Evolutionary conservation across 2,329 filamentous ascomycete genomes (phyloP).

Genomic region (Penicillium sclerotiorum): DNA sequence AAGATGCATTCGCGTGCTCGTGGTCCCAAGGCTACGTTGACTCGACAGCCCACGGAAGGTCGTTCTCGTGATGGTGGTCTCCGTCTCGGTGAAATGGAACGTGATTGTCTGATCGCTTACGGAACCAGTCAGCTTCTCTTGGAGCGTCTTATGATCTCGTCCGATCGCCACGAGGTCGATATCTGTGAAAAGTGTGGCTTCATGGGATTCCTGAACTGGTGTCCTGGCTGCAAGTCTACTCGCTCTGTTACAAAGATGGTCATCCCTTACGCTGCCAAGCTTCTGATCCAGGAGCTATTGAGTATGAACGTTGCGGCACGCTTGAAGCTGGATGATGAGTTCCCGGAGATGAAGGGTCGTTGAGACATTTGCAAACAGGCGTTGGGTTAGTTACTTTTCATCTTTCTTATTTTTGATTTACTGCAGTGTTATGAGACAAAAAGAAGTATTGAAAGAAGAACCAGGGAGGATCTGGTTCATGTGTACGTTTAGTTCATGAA

Average conservation of each 20-base stretch:
- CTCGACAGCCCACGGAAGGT: conserved; percentile 94
- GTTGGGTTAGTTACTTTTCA: neutral
- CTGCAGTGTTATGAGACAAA: conserved; percentile 13
- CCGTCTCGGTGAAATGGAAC: conserved; percentile 96
- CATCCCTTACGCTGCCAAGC: conserved; percentile 95
- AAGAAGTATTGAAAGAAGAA: conserved; percentile 16
- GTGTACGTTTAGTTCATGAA: conserved; percentile 20
- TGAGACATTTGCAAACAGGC: conserved; percentile 19
- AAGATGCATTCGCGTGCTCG: conserved; percentile 97
- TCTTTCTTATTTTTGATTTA: neutral
- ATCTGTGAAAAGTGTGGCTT: conserved; percentile 92
- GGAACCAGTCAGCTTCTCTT: conserved; percentile 89
- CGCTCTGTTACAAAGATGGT: conserved; percentile 87
- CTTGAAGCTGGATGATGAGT: conserved; percentile 90
- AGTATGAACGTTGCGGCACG: conserved; percentile 98
- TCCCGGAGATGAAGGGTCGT: conserved; percentile 59
- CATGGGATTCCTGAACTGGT: conserved; percentile 95
- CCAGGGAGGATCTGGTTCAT: conserved; percentile 7
- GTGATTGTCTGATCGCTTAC: conserved; percentile 96
- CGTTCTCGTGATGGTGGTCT: conserved; percentile 89
- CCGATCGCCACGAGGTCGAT: conserved; percentile 87
- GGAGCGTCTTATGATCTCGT: conserved; percentile 92
- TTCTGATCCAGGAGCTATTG: conserved; percentile 91
- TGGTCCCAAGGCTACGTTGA: conserved; percentile 87
- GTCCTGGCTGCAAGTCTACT: conserved; percentile 86